Conservation (phyloP, 2,329 filamentous ascomycete species). For the Bipolaris oryzae region DNA sequence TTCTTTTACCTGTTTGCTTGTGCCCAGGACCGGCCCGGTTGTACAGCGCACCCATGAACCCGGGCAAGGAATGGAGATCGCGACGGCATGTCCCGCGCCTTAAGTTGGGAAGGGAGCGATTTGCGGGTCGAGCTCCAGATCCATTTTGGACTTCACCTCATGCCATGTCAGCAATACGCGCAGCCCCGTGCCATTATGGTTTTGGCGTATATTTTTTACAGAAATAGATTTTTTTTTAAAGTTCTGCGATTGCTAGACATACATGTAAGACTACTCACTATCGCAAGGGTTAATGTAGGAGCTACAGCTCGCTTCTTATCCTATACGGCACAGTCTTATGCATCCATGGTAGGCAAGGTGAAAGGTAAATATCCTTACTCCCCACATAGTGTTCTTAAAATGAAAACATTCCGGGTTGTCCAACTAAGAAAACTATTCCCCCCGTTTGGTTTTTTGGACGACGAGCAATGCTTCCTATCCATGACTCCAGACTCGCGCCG, state of each 20-base stretch:
- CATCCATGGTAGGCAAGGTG: background rate
- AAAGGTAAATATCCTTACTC: background rate
- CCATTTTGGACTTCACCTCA: slow-evolving; percentile 3
- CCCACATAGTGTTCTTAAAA: background rate
- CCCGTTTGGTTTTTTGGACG: slow-evolving; percentile 11
- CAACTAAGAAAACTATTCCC: slow-evolving; percentile 7
- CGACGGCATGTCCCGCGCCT: background rate
- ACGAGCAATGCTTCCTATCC: slow-evolving; percentile 1
- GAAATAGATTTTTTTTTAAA: no score
- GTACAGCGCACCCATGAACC: slow-evolving; percentile 18
- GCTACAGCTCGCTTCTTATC: no score
- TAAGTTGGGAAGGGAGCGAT: background rate
- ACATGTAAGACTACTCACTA: no score
- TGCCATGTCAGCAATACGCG: background rate
- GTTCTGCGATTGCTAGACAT: no score
- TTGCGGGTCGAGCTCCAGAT: slow-evolving; percentile 7
- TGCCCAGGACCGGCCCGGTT: slow-evolving; percentile 28
- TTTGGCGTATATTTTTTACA: no score
- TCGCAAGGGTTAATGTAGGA: no score
- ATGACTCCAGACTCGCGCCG: background rate
- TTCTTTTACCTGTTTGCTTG: slow-evolving; percentile 4
- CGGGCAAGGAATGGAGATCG: background rate
- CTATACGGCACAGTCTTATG: no score
- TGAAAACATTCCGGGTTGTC: no score
- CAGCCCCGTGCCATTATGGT: no score